phyloP scores from a whole-genome alignment of 805 yeast species.

The Saturnispora saitoi region DNA sequence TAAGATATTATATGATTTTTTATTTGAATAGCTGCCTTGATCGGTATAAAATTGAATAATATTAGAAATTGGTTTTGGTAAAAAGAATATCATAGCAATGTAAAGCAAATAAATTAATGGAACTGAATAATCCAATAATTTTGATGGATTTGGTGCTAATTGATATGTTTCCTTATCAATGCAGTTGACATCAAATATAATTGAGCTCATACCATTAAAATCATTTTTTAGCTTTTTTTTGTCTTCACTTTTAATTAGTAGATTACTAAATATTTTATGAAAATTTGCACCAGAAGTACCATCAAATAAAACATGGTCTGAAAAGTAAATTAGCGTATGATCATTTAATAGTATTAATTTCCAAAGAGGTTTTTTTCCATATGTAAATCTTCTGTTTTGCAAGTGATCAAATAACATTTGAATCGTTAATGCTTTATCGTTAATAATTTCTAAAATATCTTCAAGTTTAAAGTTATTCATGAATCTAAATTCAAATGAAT shows the following conservation, averaged over 20 bases:
- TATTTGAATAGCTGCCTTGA: slow-evolving; percentile 5
- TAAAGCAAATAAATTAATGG: slow-evolving; percentile 7
- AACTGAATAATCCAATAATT: slow-evolving; percentile 12
- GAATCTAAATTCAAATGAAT: slow-evolving; percentile 6
- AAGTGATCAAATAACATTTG: slow-evolving; percentile 7
- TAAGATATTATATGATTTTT: slow-evolving; percentile 1
- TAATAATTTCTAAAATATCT: slow-evolving; percentile 11
- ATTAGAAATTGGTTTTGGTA: slow-evolving; percentile 5
- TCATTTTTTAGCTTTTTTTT: neutral
- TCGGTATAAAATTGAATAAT: slow-evolving; percentile 10
- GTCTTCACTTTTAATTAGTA: neutral
- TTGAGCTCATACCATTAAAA: neutral
- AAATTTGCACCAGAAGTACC: slow-evolving; percentile 28
- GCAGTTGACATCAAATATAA: slow-evolving; percentile 4
- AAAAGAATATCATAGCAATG: slow-evolving; percentile 7
- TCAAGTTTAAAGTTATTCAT: slow-evolving; percentile 8
- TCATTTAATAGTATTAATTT: slow-evolving; percentile 13
- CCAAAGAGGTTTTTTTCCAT: slow-evolving; percentile 16
- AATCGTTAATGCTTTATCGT: slow-evolving; percentile 4
- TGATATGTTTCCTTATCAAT: slow-evolving; percentile 1
- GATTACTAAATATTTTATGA: slow-evolving; percentile 22
- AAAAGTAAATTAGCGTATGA: slow-evolving; percentile 15
- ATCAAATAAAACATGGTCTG: slow-evolving; percentile 30
- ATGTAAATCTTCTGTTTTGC: slow-evolving; percentile 7
- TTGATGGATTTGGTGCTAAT: slow-evolving; percentile 11